Evolutionary conservation across 345 rosid species (phyloP), one percentile per base, ranked within the genome.

Genomic region (Durio zibethinus): DNA sequence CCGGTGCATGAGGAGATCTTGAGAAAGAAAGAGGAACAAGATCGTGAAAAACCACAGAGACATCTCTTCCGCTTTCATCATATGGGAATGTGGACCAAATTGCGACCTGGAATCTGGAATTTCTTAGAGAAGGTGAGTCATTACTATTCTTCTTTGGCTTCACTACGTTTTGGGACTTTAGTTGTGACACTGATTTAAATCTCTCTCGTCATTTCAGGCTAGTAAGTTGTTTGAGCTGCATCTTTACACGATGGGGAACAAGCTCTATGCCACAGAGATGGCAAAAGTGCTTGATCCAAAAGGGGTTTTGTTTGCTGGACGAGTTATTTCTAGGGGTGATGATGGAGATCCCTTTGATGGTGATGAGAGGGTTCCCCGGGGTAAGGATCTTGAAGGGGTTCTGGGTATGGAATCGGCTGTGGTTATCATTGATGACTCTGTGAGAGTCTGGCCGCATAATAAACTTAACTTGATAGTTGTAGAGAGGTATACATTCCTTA

Each of bases 51-150:
- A 81, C 87, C 93, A 66, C 80, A 78, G 29, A 90, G 97, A 79
- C 99, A 96, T 85, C 89, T 96, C 71, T 96, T 89, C 78, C 90
- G 98, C 76, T 90, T 96, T 77, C 84, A 92, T 38, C 94, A 93
- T 84, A 96, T 96, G 99, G 97, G 88, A 84, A 96, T 96, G 99
- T 96, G 99, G 99, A 96, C 99, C 29, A 96, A 96, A 83, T 70
- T 96, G 89, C 90, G 99, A 63, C 98, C 99, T 57, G 99, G 99
- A 72, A 86, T 96, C 64, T 96, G 99, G 99, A 93, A 88, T 76
- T 93, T 96, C 75, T 84, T 96, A 81, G 99, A 96, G 85, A 96
- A 89, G 93, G 98, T 89, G 64, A 77, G 79, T 25, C 5, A n/a
- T n/a, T n/a, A 18, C 4, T 29, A 64, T 72, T 40, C 27, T 64